Evolutionary conservation across 2,329 filamentous ascomycete species (phyloP), one percentile per base, ranked within the genome.

Genomic region (Cephalotrichum gorgonifer): DNA sequence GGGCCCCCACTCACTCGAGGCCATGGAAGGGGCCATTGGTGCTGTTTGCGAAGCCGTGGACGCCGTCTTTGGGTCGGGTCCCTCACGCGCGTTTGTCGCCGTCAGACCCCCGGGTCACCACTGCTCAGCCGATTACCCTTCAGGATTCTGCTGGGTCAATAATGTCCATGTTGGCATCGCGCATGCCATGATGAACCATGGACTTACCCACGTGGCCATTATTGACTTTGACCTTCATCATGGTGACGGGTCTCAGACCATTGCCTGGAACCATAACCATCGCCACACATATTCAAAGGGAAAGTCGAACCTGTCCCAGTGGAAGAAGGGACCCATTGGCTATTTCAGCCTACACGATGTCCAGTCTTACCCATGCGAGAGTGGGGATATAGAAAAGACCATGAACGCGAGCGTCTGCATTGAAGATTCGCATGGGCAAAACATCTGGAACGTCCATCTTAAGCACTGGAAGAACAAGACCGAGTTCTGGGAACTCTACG

Each of bases 261-360:
- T 98, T 57, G 76, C 91, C 0, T 97, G 91, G 91, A 79, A 85
- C 39, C 87, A 94, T 57, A 98, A 97, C 61, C 74, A 78, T 44
- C 83, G 85, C 52, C 54, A 52, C 4, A 71, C 68, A 15, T 48
- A 48, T 31, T 26, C 25, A 14, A 43, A 43, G 14, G 38, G 44
- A 6, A 20, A 22, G 4, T 28, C 25, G 11, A 71, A 83, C 38
- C 64, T 79, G 6, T 75, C 84, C 1, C 71, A 75, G 27, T 85
- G 85, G 75, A 91, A 91, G 68, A 93, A 87, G 69, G 83, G 85
- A 1, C 83, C 85, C 0, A 93, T 97, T 57, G 93, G 90, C 9
- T 98, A 98, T 62, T 97, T 95, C 65, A 96, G 90, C 63, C 65
- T 98, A 41, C 93, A 98, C 63, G 93, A 98, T 60, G 96, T 98